Base-by-base conservation (phyloP, 2,329 filamentous ascomycete species). In the Teratosphaeriaceae sp. region DNA sequence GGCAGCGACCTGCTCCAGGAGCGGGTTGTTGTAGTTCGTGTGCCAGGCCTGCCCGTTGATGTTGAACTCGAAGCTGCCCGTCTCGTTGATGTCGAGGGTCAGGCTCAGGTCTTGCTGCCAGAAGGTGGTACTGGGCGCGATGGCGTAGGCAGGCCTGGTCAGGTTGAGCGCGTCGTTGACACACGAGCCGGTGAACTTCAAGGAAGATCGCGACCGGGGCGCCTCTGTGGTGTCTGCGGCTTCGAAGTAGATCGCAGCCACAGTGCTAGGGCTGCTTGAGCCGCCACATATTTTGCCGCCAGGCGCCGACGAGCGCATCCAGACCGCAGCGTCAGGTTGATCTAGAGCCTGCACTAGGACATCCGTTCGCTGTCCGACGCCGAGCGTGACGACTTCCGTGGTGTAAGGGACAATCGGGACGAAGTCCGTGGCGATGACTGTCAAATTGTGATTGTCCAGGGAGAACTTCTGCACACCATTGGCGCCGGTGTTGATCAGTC, bases 191-290 rank as follows among this genome's bases (percentile, higher is more conserved):
- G 47, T 72, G 0, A 71, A 66, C 0, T 16, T 26, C n/a, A 75
- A 57, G 2, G 70, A 76, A 5, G 62, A 65, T 0, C 79, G 80
- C 2, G 64, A 42, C 15, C 63, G 60, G 3, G 61, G 59, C 3
- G 52, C 47, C n/a, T 48, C 44, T 37, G 61, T 64, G 3, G 65
- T 67, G 53, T 84, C 67, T 9, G 78, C 75, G 6, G 69, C 55
- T 26, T 82, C 71, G 59, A 86, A 87, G 64, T 82, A 84, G 39
- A 87, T 70, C 12, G 74, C 78, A 0, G 82, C 84, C 1, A 78
- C 54, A 1, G 75, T 79, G 37, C 70, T 52, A 1, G 53, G 43
- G 15, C 52, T 41, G 35, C 53, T 38, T 42, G 52, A 21, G 2
- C 48, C 54, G 27, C 53, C 59, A 37, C 55, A 57, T 16, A 52